These are phyloP conservation scores for Aureobasidium sp. DNA, from an alignment of 2,329 filamentous ascomycete species.

Conservation along the genomic window DNA sequence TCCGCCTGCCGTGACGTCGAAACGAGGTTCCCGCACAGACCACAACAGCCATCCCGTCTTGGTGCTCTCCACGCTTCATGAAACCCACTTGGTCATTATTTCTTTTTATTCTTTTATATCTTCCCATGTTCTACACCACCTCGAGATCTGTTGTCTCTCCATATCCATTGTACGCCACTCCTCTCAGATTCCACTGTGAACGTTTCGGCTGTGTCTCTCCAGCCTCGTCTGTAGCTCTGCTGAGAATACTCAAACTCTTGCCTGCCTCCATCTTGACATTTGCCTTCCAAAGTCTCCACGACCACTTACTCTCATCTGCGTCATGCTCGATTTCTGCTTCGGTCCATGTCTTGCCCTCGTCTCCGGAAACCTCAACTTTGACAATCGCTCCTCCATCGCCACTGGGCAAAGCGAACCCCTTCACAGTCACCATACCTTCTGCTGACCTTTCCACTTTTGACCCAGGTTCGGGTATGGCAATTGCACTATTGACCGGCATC, in stretches of 20 bases:
- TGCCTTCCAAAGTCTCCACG: slow-evolving; percentile 57
- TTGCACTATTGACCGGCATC: slow-evolving; percentile 61
- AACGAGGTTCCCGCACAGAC: neutral
- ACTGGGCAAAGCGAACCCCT: slow-evolving; percentile 61
- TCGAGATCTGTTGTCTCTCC: slow-evolving; percentile 47
- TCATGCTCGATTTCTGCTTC: slow-evolving; percentile 53
- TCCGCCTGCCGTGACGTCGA: slow-evolving; percentile 11
- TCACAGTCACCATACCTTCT: slow-evolving; percentile 31
- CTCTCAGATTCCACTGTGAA: slow-evolving; percentile 52
- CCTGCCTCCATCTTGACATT: slow-evolving; percentile 34
- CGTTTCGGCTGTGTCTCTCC: slow-evolving; percentile 62
- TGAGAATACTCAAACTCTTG: slow-evolving; percentile 50
- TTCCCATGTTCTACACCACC: slow-evolving; percentile 26
- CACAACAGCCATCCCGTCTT: neutral
- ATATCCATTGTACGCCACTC: slow-evolving; percentile 55
- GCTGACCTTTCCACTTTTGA: slow-evolving; percentile 20
- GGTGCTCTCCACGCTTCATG: neutral
- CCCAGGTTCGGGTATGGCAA: slow-evolving; percentile 39
- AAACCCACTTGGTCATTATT: neutral
- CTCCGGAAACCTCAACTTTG: slow-evolving; percentile 60
- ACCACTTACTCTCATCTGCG: slow-evolving; percentile 48
- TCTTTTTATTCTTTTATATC: neutral
- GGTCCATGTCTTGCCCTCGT: slow-evolving; percentile 58
- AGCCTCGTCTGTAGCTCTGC: slow-evolving; percentile 59
- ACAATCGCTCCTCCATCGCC: slow-evolving; percentile 60